Percentiles rank a stretch among this genome's conserved stretches.
These are phyloP conservation scores for Cenchrus americanus DNA, from an alignment of 176 grass and related monocot species.

Conservation along the genomic window DNA sequence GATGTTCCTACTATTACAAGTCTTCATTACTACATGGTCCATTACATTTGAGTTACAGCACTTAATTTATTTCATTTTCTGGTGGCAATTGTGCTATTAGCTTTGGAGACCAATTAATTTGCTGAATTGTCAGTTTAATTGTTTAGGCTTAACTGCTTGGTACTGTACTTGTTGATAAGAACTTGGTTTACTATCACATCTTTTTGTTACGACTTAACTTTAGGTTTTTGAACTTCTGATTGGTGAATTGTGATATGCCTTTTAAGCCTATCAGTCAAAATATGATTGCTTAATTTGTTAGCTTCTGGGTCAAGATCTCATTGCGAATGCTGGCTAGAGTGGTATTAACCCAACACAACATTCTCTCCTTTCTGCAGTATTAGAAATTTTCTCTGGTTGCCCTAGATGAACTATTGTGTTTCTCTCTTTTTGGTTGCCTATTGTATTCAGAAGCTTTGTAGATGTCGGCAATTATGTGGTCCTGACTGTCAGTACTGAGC, in stretches of 20 bases:
- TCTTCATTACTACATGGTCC: no score
- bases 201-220: no score
- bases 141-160: no score
- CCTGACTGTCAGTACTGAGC: no score
- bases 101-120: no score
- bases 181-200: neutral
- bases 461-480: neutral
- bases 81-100: no score
- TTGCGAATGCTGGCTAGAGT: neutral
- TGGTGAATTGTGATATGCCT: neutral
- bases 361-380: neutral
- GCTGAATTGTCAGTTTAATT: no score
- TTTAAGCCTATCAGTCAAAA: neutral
- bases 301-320: neutral
- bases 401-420: neutral
- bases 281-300: neutral
- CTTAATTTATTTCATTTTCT: no score
- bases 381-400: neutral
- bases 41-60: neutral
- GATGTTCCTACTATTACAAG: neutral
- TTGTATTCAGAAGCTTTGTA: neutral
- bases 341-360: neutral
- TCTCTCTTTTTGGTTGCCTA: no score
- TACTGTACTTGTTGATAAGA: neutral
- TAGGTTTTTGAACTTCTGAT: neutral